Percentiles rank a stretch among this genome's conserved stretches.
phyloP scores from a whole-genome alignment of 2,329 filamentous ascomycete species.

The Venturiaceae sp. region DNA sequence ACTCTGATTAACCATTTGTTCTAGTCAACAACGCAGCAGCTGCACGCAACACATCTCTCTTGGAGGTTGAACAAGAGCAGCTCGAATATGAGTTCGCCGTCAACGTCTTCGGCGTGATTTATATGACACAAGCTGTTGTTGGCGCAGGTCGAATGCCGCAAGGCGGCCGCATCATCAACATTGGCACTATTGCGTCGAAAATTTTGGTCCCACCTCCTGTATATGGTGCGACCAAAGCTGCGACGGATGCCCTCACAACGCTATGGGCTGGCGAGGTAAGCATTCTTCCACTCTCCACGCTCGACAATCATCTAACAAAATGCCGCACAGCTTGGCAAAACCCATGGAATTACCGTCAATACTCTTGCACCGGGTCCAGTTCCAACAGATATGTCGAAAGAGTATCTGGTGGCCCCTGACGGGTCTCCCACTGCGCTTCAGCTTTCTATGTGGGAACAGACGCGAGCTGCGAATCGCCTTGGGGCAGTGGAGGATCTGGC shows the following conservation, averaged over 20 bases:
- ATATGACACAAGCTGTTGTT: conserved; percentile 24
- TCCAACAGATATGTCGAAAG: no score
- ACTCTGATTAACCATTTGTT: background rate
- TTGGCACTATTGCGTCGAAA: conserved; percentile 18
- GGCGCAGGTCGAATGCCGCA: conserved; percentile 27
- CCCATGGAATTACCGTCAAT: no score
- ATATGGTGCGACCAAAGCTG: conserved; percentile 5
- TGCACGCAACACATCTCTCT: background rate
- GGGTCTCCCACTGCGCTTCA: no score
- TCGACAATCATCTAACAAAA: no score
- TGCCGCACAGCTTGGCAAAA: no score
- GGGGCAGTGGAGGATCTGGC: no score
- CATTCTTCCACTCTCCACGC: no score
- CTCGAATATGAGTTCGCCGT: conserved; percentile 18
- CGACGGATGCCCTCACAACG: background rate
- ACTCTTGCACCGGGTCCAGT: no score
- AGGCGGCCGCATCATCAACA: conserved; percentile 25
- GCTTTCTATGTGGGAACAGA: no score
- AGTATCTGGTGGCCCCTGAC: no score
- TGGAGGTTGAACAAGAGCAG: background rate
- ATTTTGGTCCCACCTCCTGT: conserved; percentile 8
- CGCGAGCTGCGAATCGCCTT: no score
- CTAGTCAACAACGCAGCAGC: conserved; percentile 8
- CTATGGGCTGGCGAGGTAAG: conserved; percentile 6
- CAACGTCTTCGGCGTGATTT: conserved; percentile 27